phyloP scores from a whole-genome alignment of 2,329 filamentous ascomycete species.

The Scleromitrula shiraiana region DNA sequence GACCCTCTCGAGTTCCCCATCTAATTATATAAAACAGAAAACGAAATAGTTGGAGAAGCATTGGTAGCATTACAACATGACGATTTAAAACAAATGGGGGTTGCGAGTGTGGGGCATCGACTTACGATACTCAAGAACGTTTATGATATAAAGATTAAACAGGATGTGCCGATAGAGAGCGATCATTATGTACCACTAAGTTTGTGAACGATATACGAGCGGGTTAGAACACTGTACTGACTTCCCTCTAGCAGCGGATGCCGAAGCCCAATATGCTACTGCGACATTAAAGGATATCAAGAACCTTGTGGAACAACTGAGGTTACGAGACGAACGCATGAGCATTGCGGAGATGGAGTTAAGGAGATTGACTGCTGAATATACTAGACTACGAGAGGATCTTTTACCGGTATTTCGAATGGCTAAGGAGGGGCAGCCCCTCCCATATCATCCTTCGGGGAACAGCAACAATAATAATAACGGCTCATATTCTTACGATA shows the following conservation, averaged over 20 bases:
- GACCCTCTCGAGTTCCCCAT: not conserved
- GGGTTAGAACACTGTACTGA: constrained; percentile 15
- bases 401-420: constrained; percentile 83
- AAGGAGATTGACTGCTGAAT: constrained; percentile 78
- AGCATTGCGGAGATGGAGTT: constrained; percentile 75
- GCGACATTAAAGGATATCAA: constrained; percentile 92
- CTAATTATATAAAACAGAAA: constrained; percentile 51
- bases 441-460: constrained; percentile 46
- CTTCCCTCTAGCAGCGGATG: constrained; percentile 65
- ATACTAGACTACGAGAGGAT: constrained; percentile 81
- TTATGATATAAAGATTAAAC: constrained; percentile 91
- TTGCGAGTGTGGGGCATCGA: constrained; percentile 86
- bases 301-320: constrained; percentile 80
- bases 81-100: constrained; percentile 91
- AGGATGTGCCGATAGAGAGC: constrained; percentile 82
- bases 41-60: constrained; percentile 89
- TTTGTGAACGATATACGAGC: constrained; percentile 17
- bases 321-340: constrained; percentile 85
- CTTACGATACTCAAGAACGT: constrained; percentile 92
- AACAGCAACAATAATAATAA: constrained; percentile 21
- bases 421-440: constrained; percentile 83
- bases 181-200: constrained; percentile 89
- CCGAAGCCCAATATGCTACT: constrained; percentile 73
- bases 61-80: constrained; percentile 83
- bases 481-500: constrained; percentile 43